Evolutionary conservation across 345 rosid genomes (phyloP).

Genomic region (Eucalyptus marginata): DNA sequence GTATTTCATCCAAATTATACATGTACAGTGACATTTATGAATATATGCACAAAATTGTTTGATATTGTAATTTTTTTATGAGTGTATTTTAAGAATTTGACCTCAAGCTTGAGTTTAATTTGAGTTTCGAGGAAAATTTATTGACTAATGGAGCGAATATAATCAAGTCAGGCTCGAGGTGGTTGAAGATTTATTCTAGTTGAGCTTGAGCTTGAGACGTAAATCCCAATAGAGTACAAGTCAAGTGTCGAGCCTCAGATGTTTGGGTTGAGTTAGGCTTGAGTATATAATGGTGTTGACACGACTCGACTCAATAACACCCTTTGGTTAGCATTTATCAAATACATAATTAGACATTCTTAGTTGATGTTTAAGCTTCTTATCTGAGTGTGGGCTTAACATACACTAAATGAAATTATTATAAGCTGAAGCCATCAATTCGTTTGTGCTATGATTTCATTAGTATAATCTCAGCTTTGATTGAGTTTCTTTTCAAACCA

Average conservation of each 20-base stretch:
- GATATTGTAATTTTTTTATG: no score
- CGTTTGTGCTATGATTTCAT: background rate
- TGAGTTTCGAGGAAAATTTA: background rate
- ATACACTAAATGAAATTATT: background rate
- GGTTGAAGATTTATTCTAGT: background rate
- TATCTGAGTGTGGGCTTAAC: background rate
- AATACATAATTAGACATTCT: no score
- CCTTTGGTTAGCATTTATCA: no score
- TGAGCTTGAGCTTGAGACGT: background rate
- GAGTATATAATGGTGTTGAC: background rate
- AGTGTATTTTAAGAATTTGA: background rate
- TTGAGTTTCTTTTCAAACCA: background rate
- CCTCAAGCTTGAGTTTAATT: background rate
- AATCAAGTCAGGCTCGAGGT: background rate
- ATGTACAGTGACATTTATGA: no score
- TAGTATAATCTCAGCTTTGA: background rate
- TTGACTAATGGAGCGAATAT: background rate
- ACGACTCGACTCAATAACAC: background rate
- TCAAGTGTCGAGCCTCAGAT: background rate
- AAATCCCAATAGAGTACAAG: background rate
- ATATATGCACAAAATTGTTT: no score
- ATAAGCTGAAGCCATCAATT: background rate
- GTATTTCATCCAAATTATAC: no score
- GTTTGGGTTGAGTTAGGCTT: background rate
- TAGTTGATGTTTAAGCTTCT: no score